Percentiles rank a stretch among this genome's conserved stretches.
These are phyloP conservation scores for Septoria petroselini DNA, from an alignment of 2,329 filamentous ascomycete species.

Conservation along the genomic window DNA sequence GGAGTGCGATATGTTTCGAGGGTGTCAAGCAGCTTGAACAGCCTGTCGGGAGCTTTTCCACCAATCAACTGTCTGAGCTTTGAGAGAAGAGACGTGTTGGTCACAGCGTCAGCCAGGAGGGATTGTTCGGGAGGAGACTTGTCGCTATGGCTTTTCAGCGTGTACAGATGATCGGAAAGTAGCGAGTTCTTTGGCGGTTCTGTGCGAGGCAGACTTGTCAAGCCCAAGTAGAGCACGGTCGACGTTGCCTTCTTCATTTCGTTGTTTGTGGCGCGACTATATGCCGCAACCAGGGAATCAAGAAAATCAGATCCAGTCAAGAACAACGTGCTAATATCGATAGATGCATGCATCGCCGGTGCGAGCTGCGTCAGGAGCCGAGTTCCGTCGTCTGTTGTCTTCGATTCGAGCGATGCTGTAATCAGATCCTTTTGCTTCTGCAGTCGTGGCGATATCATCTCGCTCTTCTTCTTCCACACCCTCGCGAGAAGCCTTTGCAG, in stretches of 20 bases:
- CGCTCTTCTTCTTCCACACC: constrained; percentile 54
- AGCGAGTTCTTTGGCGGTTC: constrained; percentile 68
- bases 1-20: constrained; percentile 57
- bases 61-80: constrained; percentile 57
- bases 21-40: constrained; percentile 59
- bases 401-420: constrained; percentile 60
- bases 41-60: constrained; percentile 53
- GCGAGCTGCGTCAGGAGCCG: constrained; percentile 56
- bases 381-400: constrained; percentile 31
- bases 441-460: constrained; percentile 54
- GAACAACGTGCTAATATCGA: constrained; percentile 59
- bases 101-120: constrained; percentile 77
- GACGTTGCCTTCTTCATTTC: constrained; percentile 64
- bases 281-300: constrained; percentile 68
- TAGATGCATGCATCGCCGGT: constrained; percentile 61
- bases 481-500: constrained; percentile 49
- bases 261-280: constrained; percentile 59
- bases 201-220: constrained; percentile 67
- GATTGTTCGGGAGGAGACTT: constrained; percentile 55
- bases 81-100: constrained; percentile 70
- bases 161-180: constrained; percentile 79
- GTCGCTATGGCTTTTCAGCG: constrained; percentile 69
- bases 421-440: constrained; percentile 60
- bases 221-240: constrained; percentile 69
- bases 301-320: constrained; percentile 84